Conservation (phyloP, 768 basidiomycete genomes). For the Tulasnella calospora region DNA sequence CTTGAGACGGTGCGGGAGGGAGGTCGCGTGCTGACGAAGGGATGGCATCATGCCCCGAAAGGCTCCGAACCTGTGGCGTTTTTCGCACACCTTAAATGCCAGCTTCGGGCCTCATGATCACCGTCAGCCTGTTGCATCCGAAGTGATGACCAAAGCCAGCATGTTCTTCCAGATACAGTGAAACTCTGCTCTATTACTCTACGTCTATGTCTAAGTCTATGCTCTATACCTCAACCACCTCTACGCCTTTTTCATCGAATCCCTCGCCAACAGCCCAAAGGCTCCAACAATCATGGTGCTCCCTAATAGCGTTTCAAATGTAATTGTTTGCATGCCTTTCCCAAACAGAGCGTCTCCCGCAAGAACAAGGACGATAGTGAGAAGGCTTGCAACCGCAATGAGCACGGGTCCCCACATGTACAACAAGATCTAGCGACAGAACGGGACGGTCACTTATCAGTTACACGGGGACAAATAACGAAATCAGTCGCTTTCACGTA, state of each 20-base stretch:
- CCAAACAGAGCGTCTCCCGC: slow-evolving; percentile 73
- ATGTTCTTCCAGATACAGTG: neutral
- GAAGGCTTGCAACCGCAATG: slow-evolving; percentile 82
- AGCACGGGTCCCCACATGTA: slow-evolving; percentile 85
- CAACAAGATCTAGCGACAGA: slow-evolving; percentile 55
- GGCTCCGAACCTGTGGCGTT: neutral
- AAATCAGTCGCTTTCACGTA: slow-evolving; percentile 35
- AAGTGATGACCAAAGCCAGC: neutral
- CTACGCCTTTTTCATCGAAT: slow-evolving; percentile 46
- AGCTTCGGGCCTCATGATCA: neutral
- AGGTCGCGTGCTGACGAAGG: neutral
- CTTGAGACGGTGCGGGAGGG: neutral
- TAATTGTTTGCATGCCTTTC: slow-evolving; percentile 55
- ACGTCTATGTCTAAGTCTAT: neutral
- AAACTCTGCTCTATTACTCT: neutral
- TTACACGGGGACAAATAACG: neutral
- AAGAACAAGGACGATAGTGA: slow-evolving; percentile 89
- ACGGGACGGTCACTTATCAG: neutral
- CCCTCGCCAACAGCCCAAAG: slow-evolving; percentile 73
- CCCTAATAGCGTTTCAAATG: slow-evolving; percentile 68
- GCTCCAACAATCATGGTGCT: slow-evolving; percentile 74
- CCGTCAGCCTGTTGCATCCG: neutral
- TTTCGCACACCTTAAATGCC: neutral
- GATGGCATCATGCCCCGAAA: neutral
- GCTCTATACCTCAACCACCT: neutral